Base-by-base conservation (phyloP, 2,329 filamentous ascomycete species). In the Corinectria fuckeliana region DNA sequence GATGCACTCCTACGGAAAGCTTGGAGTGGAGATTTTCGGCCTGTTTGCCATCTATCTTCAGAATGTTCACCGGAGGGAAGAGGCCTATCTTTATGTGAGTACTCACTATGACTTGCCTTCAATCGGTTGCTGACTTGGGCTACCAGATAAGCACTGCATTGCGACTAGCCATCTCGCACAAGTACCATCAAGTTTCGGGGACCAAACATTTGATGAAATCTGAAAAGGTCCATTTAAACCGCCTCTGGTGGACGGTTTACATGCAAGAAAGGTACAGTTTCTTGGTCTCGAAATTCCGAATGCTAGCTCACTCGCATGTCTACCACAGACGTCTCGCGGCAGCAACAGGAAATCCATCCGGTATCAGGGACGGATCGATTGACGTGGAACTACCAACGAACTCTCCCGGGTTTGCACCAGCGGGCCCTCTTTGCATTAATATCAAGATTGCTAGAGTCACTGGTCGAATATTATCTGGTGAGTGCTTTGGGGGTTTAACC, bases 11-110 rank as follows among this genome's bases (percentile, higher is more conserved):
- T 64, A 70, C 11, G 70, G 70, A 3, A 71, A 66, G 1, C 56
- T 72, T n/a, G 71, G 68, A 5, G 69, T 72, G 3, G 71, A 72
- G 53, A 68, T 72, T 3, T 66, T 71, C 41, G 71, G 66, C 1
- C 51, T 72, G 28, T 64, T 70, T 38, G 63, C 68, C 3, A 67
- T 70, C 14, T 70, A 70, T 18, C 61, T 70, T 1, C 61, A 65
- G 0, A 70, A 70, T 20, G 58, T 69, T 36, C 67, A 70, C 13
- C 68, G 68, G 8, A 69, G 69, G 25, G 68, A 70, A 14, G 68
- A 70, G 42, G 68, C 68, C 1, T 70, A 70, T 21, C 66, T 70
- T 4, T 70, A 70, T 41, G 68, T 68, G 44, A 58, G 64, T 51
- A 14, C 1, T 16, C 9, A 2, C 11, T 1, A 36, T 21, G 14